These are phyloP conservation scores for Kuraishia piskuri DNA, from an alignment of 805 yeast genomes.

Conservation along the genomic window DNA sequence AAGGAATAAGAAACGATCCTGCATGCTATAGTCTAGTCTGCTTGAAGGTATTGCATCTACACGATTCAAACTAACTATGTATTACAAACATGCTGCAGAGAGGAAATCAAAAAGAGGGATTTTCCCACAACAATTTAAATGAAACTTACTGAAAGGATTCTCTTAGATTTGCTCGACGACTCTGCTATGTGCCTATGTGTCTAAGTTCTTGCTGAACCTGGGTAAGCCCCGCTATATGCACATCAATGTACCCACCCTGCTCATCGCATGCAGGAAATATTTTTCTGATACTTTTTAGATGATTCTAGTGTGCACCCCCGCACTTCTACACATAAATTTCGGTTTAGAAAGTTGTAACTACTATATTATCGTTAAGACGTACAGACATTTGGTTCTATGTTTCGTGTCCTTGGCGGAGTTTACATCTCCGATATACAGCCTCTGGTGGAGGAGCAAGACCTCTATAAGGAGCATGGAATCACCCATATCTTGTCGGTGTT, in stretches of 20 bases:
- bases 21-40: too few relatives aligned
- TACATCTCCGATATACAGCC: slow-evolving; percentile 72
- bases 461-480: slow-evolving; percentile 44
- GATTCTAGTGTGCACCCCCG: not conserved
- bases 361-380: not conserved
- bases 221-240: not conserved
- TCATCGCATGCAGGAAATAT: not conserved
- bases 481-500: slow-evolving; percentile 68
- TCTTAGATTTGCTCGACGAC: too few relatives aligned
- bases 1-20: too few relatives aligned
- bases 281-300: not conserved
- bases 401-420: slow-evolving; percentile 71
- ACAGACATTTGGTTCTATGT: slow-evolving; percentile 17
- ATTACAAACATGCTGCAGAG: too few relatives aligned
- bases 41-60: too few relatives aligned
- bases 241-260: not conserved
- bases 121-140: too few relatives aligned
- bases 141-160: too few relatives aligned
- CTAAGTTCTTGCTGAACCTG: not conserved
- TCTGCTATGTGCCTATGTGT: too few relatives aligned
- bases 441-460: slow-evolving; percentile 41
- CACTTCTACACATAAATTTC: not conserved
- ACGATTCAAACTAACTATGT: too few relatives aligned
- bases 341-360: not conserved
- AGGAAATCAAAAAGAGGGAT: too few relatives aligned